Evolutionary conservation across 2,329 filamentous ascomycete species (phyloP), one percentile per base, ranked within the genome.

Genomic region (Cucurbitaria berberidis): DNA sequence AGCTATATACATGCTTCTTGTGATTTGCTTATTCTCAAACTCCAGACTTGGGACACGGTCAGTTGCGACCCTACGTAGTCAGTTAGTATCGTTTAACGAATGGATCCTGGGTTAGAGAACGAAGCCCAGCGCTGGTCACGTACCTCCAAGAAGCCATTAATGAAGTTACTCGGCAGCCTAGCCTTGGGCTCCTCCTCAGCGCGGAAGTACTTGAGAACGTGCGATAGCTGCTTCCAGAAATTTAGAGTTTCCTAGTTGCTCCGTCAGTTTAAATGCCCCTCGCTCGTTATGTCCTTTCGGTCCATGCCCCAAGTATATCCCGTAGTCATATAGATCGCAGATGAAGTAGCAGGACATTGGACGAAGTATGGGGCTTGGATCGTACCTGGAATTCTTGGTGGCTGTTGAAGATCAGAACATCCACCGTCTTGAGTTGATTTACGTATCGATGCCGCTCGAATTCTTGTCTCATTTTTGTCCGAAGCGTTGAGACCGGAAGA

Each of bases 191-290:
- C 91, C 82, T 86, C 91, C 77, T 98, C 93, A 68, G 87, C 84
- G 74, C 93, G 87, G 84, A 98, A 99, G 79, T 96, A 99, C 69
- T 95, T 92, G 85, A 99, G 91, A 66, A 99, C 85, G 76, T 99
- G 95, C 60, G 90, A 90, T 58, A 93, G 84, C 79, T 99, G 95
- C 80, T 97, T 96, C 95, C 95, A 99, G 84, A 90, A 99, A 81
- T 99, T 99, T 83, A 99, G 86, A 48, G 90, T 99, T 84, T 99
- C 95, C 93, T 97, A 67, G 51, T 24, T 5, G 19, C 15, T 41
- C 45, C 36, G 46, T 49, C 16, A 60, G 35, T 38, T 3, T 15
- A 13, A 2, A 4, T 22, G 19, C 35, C 16, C 5, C 21, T 19
- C 35, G 15, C 9, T 21, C 16, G 3, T 38, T 18, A 10, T 21